These are phyloP conservation scores for Ceratobasidium sp. DNA, from an alignment of 1,284 basidiomycete species.

Conservation along the genomic window DNA sequence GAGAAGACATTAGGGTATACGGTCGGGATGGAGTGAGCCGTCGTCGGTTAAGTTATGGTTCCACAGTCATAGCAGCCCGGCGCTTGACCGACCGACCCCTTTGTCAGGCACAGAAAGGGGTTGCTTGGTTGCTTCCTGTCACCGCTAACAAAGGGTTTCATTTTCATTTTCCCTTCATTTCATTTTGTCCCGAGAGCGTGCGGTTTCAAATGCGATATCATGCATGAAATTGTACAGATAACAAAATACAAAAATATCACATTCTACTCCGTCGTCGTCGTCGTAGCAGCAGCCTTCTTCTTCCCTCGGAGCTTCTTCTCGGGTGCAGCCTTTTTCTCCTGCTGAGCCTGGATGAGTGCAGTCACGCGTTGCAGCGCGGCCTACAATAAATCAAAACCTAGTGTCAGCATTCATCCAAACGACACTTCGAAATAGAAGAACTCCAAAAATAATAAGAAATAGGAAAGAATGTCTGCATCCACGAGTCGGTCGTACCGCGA, in stretches of 20 bases:
- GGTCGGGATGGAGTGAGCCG: not conserved
- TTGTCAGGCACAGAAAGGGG: slow-evolving; percentile 26
- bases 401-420: slow-evolving; percentile 47
- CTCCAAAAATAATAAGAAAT: slow-evolving; percentile 47
- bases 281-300: slow-evolving; percentile 60
- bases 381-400: slow-evolving; percentile 63
- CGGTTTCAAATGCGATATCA: slow-evolving; percentile 1
- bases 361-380: slow-evolving; percentile 85
- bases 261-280: not conserved
- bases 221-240: slow-evolving; percentile 19
- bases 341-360: slow-evolving; percentile 77
- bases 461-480: slow-evolving; percentile 70
- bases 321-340: slow-evolving; percentile 74
- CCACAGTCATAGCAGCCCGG: slow-evolving; percentile 4
- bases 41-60: not conserved
- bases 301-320: slow-evolving; percentile 82
- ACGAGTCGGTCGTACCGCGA: slow-evolving; percentile 75
- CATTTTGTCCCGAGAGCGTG: not conserved
- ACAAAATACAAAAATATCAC: slow-evolving; percentile 6
- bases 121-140: not conserved
- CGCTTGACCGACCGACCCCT: slow-evolving; percentile 17
- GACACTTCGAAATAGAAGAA: slow-evolving; percentile 45
- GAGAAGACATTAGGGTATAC: slow-evolving; percentile 44
- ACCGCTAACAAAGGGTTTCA: not conserved
- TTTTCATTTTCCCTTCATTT: too few relatives aligned